Evolutionary conservation across 202 grass and related monocot genomes (phyloP), one percentile per base, ranked within the genome.

Genomic region (Thinopyrum obtusiflorum): DNA sequence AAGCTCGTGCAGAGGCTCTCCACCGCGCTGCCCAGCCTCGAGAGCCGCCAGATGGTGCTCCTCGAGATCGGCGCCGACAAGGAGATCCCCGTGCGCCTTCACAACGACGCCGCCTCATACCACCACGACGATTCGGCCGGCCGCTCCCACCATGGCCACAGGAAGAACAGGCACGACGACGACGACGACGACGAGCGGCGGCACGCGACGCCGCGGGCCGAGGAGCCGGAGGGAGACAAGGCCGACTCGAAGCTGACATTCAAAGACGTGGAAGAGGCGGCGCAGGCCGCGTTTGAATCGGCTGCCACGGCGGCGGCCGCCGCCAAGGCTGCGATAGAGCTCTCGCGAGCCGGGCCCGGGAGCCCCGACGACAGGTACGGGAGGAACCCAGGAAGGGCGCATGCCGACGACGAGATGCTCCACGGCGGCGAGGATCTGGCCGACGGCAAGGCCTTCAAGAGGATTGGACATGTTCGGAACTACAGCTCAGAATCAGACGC

Each of bases 1-100:
- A 94, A 99, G 93, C 55, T 97, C 77, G 94, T 99, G 86, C 93
- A 92, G 87, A 96, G 92, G 77, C 82, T 99, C 39, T 94, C 93
- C 5, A 94, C 93, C 3, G 91, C 78, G 73, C 87, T 85, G 76
- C 97, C 90, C 10, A 90, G 80, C 62, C 80, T 99, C 27, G 97
- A 99, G 73, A 90, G 77, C 68, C 80, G 83, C 11, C 90, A 91
- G 81, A 82, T 68, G 88, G 85, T 88, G 84, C 87, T 94, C 1
- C 83, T 91, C 60, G 93, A 99, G 84, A 99, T 99, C 70, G 93
- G 93, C 5, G 82, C 85, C 1, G 93, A 94, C 83, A 94, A 94
- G 81, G 93, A 88, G 37, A 87, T 94, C 86, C 49, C 88, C 70
- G 26, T 99, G 57, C 72, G 87, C 64, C 49, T 90, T 17, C 62